Percentiles rank a stretch among this genome's conserved stretches.
Evolutionary conservation across 129 eudicot genomes (phyloP).

Genomic region (Smallanthus sonchifolius): DNA sequence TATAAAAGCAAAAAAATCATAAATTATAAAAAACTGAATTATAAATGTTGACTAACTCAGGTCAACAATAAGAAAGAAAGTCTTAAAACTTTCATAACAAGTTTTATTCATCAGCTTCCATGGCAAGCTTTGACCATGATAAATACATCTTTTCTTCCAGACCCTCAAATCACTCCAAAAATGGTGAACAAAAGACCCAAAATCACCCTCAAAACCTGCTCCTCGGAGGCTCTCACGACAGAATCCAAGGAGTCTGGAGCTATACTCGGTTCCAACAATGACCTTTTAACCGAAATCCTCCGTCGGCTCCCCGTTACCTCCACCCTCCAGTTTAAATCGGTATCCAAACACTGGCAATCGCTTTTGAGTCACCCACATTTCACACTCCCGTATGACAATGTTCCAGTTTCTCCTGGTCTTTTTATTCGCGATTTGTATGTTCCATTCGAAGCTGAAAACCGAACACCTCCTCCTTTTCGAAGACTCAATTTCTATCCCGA

Average conservation of each 20-base stretch:
- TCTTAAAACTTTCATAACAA: background rate
- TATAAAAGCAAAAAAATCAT: no score
- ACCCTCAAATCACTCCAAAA: background rate
- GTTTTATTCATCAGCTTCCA: background rate
- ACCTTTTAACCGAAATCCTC: constrained; percentile 18
- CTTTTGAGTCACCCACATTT: constrained; percentile 6
- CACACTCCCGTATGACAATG: background rate
- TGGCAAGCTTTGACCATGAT: background rate
- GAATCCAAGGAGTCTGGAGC: background rate
- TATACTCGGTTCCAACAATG: constrained; percentile 2
- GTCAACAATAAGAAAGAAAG: background rate
- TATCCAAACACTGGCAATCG: constrained; percentile 21
- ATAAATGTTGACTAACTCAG: background rate
- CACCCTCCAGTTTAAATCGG: constrained; percentile 14
- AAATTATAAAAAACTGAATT: background rate
- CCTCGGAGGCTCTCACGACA: background rate
- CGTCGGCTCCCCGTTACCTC: constrained; percentile 4
- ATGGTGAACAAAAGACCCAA: constrained; percentile 18
- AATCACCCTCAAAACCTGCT: background rate
- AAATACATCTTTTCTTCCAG: background rate
- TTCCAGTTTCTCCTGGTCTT: background rate
- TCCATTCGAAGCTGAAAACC: constrained; percentile 4
- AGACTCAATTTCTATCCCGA: constrained; percentile 1
- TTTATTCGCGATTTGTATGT: constrained; percentile 11
- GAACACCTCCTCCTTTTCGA: constrained; percentile 14